Conservation (phyloP, 768 basidiomycete genomes). For the Omphalotus guepiniiformis region DNA sequence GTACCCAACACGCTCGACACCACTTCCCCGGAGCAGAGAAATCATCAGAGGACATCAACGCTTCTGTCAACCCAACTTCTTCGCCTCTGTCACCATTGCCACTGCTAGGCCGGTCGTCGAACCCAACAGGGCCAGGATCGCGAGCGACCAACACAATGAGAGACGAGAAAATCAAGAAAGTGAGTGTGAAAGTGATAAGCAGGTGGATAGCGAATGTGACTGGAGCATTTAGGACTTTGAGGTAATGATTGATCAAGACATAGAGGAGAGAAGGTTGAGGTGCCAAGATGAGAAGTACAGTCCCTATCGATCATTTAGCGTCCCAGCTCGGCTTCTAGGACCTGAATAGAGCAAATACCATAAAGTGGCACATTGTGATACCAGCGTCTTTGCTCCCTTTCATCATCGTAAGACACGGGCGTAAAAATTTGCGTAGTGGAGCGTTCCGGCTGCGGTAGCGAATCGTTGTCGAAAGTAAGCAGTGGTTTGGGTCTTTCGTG, state of each 20-base stretch:
- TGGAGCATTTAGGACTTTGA: conserved; percentile 47
- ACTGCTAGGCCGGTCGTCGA: conserved; percentile 21
- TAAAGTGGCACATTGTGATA: conserved; percentile 55
- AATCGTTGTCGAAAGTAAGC: conserved; percentile 2
- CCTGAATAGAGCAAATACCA: conserved; percentile 32
- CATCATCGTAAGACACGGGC: conserved; percentile 17
- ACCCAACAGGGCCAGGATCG: conserved; percentile 65
- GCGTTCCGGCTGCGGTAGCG: not conserved
- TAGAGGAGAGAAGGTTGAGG: conserved; percentile 74
- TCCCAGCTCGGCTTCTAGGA: conserved; percentile 18
- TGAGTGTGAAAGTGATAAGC: conserved; percentile 55
- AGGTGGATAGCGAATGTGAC: conserved; percentile 50
- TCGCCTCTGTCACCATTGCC: conserved; percentile 31
- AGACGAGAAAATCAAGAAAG: conserved; percentile 66
- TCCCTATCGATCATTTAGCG: conserved; percentile 24
- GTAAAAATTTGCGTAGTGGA: conserved; percentile 1
- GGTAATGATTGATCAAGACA: conserved; percentile 64
- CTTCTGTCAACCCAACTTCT: conserved; percentile 53
- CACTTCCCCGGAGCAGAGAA: conserved; percentile 54
- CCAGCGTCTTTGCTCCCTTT: conserved; percentile 43
- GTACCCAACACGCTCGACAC: conserved; percentile 75
- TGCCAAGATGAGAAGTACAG: conserved; percentile 54
- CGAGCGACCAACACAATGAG: conserved; percentile 68
- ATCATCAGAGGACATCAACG: conserved; percentile 52
- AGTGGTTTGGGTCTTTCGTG: not conserved